A percentile compares a stretch with the other conserved stretches of the same genome.
These are phyloP conservation scores for Xylariales sp. DNA, from an alignment of 2,329 filamentous ascomycete species.

Conservation along the genomic window DNA sequence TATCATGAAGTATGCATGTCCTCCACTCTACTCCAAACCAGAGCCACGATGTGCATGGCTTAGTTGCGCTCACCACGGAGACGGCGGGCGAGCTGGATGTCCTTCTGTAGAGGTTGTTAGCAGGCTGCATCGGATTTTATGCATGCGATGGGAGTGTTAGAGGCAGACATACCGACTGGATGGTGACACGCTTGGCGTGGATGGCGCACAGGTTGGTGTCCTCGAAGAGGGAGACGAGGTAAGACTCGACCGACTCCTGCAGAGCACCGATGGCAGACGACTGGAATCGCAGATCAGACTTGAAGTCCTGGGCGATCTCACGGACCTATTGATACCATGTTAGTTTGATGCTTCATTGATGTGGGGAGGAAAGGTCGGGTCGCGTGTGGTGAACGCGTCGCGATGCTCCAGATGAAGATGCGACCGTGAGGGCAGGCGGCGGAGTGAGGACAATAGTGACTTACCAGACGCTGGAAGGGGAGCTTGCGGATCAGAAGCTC, in stretches of 20 bases:
- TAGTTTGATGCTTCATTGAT: too few species aligned
- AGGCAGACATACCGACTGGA: conserved; percentile 59
- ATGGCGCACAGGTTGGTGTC: conserved; percentile 98
- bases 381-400: too few species aligned
- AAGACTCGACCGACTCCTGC: conserved; percentile 97
- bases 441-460: too few species aligned
- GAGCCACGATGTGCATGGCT: conserved; percentile 27
- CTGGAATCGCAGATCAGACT: conserved; percentile 95
- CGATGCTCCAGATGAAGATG: too few species aligned
- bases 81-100: conserved; percentile 93
- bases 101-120: conserved; percentile 58
- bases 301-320: conserved; percentile 95
- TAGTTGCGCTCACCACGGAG: conserved; percentile 92
- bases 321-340: conserved; percentile 70
- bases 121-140: conserved; percentile 1
- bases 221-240: conserved; percentile 96
- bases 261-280: conserved; percentile 95
- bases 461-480: conserved; percentile 90
- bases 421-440: too few species aligned
- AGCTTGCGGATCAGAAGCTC: conserved; percentile 96
- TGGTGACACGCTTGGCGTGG: conserved; percentile 98
- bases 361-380: too few species aligned
- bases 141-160: background rate
- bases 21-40: conserved; percentile 23
- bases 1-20: conserved; percentile 35